Evolutionary conservation across 176 grass and related monocot genomes (phyloP), one percentile per base, ranked within the genome.

Genomic region (Bolboschoenus planiculmis): DNA sequence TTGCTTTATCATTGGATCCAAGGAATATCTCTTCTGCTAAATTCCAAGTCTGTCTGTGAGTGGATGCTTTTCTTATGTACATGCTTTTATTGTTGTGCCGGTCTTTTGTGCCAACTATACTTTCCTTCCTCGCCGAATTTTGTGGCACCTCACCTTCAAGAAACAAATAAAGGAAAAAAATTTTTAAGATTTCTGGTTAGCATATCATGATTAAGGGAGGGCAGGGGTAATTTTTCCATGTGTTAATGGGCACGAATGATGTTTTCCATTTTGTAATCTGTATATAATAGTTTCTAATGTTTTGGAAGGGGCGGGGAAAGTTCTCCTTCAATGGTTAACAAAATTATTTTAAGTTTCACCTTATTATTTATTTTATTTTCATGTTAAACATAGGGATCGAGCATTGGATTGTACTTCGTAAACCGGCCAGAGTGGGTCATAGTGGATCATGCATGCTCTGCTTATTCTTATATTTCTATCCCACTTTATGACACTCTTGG

Each of bases 371-470:
- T 83, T 40, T 81, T 72, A 6, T 53, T 82, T 85, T 81, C 43
- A 55, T 85, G 78, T 76, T 78, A 88, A 83, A 78, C 15, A 2
- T 75, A 98, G 92, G 92, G 90, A 87, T 89, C 90, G 70, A 68
- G 87, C 82, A 56, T 98, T 88, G 96, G 92, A 84, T 81, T 98
- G 26, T 98, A 98, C 85, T 98, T 98, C 86, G 93, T 95, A 87
- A 98, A 95, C 84, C 90, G 90, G 39, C 95, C 95, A 61, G 95
- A 98, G 76, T 98, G 95, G 95, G 82, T 84, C 14, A 90, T 98
- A 70, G 50, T 95, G 87, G 96, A 98, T 66, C 96, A 98, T 90
- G 91, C 96, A 78, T 98, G 96, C 83, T 59, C 96, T 46, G 89
- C 96, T 68, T 95, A 98, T 84, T 95, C 92, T 72, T 98, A 91